Evolutionary conservation across 352 stramenopile genomes (phyloP).

Genomic region (Globisporangium viniferum): DNA sequence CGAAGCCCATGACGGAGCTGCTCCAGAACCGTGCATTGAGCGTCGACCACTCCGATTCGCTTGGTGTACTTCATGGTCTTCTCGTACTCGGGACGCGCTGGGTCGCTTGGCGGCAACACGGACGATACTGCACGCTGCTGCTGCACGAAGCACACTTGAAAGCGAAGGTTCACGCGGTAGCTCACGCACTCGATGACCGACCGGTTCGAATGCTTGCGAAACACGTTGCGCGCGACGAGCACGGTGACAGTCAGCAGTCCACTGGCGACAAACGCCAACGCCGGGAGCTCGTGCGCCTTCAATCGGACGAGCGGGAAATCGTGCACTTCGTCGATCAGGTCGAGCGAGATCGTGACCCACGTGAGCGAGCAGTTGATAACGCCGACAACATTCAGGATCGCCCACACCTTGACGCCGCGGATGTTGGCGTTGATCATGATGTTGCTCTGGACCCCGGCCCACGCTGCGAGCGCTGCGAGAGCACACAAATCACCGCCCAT

Average conservation of each 20-base stretch:
- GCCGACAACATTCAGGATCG: neutral
- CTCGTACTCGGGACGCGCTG: neutral
- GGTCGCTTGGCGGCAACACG: too few relatives aligned
- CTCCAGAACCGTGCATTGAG: neutral
- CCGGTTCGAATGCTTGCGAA: neutral
- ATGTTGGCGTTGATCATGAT: slow-evolving; percentile 12
- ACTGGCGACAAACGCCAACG: slow-evolving; percentile 3
- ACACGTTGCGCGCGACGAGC: slow-evolving; percentile 10
- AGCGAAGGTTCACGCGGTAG: slow-evolving; percentile 7
- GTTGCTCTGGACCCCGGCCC: slow-evolving; percentile 6
- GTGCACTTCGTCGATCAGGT: neutral
- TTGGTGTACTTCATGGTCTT: slow-evolving; percentile 11
- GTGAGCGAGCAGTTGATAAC: neutral
- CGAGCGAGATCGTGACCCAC: slow-evolving; percentile 2
- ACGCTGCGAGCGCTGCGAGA: neutral
- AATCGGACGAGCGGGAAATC: slow-evolving; percentile 3
- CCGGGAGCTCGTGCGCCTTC: neutral
- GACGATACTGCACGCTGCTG: neutral
- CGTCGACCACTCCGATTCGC: neutral
- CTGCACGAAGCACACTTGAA: neutral
- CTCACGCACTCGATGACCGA: slow-evolving; percentile 6
- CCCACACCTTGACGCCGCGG: neutral
- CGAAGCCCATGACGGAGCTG: neutral
- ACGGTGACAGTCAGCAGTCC: slow-evolving; percentile 7
- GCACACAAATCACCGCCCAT: neutral